phyloP scores from a whole-genome alignment of 2,329 filamentous ascomycete genomes.

The Fusarium dimerum region DNA sequence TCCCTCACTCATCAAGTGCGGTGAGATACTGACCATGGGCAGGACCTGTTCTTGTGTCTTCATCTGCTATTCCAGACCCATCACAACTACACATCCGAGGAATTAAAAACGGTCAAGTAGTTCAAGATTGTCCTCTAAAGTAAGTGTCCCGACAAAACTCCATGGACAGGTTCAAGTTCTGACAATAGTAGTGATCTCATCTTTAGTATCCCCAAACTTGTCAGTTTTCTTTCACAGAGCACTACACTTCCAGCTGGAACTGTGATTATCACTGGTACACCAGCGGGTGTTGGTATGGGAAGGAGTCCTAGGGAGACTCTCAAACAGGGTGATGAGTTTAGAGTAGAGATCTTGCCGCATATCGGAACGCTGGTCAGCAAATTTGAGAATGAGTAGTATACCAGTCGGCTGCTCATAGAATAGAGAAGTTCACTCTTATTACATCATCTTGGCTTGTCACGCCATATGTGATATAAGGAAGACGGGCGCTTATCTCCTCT shows the following conservation, averaged over 20 bases:
- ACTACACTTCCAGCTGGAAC: conserved; percentile 44
- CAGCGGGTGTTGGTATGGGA: conserved; percentile 42
- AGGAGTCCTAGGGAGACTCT: conserved; percentile 40
- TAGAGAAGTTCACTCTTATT: neutral
- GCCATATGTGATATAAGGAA: too few species aligned
- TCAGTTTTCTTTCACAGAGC: conserved; percentile 45
- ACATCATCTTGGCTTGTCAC: neutral
- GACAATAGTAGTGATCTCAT: conserved; percentile 49
- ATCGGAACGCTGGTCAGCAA: conserved; percentile 44
- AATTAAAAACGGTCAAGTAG: conserved; percentile 50
- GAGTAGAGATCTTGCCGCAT: conserved; percentile 43
- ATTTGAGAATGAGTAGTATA: conserved; percentile 14
- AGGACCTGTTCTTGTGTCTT: conserved; percentile 52
- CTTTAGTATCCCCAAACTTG: conserved; percentile 48
- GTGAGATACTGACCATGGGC: neutral
- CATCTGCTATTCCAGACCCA: conserved; percentile 42
- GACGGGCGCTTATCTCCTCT: too few species aligned
- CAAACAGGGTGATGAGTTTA: conserved; percentile 42
- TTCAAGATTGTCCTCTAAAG: conserved; percentile 46
- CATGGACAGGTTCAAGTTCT: conserved; percentile 27
- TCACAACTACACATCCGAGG: conserved; percentile 43
- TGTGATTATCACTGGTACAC: conserved; percentile 46
- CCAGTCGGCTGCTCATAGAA: neutral
- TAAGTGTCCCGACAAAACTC: conserved; percentile 29
- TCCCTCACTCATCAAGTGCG: neutral